Conservation (phyloP, 768 basidiomycete species). For the Pisolithus sp. region DNA sequence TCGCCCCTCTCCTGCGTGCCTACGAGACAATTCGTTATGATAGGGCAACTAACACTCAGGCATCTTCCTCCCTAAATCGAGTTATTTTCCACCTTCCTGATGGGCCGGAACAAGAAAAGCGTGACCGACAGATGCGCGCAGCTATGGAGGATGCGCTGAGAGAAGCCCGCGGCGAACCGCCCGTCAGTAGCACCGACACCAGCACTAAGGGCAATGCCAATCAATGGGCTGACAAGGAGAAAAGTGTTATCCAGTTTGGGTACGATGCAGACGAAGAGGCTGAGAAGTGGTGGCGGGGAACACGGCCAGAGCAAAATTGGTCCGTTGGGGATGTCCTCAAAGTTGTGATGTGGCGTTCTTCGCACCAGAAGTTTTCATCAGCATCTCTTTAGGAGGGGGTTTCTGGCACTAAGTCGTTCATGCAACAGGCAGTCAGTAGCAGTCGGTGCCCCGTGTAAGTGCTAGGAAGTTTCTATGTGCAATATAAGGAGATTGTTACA, state of each 20-base stretch:
- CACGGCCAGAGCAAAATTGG: slow-evolving; percentile 19
- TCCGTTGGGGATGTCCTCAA: slow-evolving; percentile 2
- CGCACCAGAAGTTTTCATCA: not conserved
- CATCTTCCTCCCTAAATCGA: slow-evolving; percentile 44
- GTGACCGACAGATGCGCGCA: slow-evolving; percentile 45
- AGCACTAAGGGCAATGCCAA: slow-evolving; percentile 35
- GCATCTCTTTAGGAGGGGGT: not conserved
- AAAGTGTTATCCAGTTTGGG: slow-evolving; percentile 41
- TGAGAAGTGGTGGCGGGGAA: slow-evolving; percentile 43
- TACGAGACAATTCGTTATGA: slow-evolving; percentile 47
- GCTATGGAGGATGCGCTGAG: slow-evolving; percentile 39
- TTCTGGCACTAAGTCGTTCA: not conserved
- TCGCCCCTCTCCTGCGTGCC: slow-evolving; percentile 40
- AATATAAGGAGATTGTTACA: too few relatives aligned
- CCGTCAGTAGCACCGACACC: slow-evolving; percentile 3
- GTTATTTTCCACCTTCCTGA: slow-evolving; percentile 51
- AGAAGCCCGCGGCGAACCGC: slow-evolving; percentile 14
- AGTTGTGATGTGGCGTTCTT: not conserved
- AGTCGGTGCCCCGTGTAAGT: too few relatives aligned
- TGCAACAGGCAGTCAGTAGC: too few relatives aligned
- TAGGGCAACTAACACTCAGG: slow-evolving; percentile 46
- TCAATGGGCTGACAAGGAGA: slow-evolving; percentile 52
- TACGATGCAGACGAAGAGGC: slow-evolving; percentile 50
- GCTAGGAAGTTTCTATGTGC: too few relatives aligned
- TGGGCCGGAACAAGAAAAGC: slow-evolving; percentile 43